Percentiles rank a stretch among this genome's conserved stretches.
These are phyloP conservation scores for Lichtheimia ornata DNA, from an alignment of 371 early-diverging fungal species.

Conservation along the genomic window DNA sequence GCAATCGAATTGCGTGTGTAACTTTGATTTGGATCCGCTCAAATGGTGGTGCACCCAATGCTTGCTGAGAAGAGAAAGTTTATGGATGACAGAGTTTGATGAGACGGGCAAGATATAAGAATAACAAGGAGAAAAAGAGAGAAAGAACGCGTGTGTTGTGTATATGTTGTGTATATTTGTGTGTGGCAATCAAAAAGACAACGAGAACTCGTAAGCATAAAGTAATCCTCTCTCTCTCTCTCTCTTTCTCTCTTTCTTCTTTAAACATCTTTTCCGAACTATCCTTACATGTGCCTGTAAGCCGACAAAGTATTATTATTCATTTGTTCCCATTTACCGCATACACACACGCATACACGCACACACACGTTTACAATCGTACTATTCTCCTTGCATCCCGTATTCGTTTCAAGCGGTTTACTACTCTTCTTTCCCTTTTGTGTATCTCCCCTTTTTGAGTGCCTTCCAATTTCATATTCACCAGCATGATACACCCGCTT, in stretches of 20 bases:
- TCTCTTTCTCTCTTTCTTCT: conserved; percentile 5
- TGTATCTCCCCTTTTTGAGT: conserved; percentile 7
- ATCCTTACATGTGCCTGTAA: background rate
- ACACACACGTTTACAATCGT: no score
- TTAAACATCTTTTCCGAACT: background rate
- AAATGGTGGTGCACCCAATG: no score
- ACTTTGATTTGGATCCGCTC: background rate
- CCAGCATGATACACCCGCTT: conserved; percentile 16
- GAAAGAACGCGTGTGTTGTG: no score
- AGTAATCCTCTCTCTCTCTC: background rate
- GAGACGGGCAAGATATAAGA: background rate
- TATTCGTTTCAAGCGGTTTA: conserved; percentile 11
- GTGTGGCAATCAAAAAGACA: background rate
- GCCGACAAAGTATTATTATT: conserved; percentile 1
- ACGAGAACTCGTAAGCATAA: background rate
- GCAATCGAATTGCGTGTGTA: conserved; percentile 1
- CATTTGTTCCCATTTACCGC: background rate
- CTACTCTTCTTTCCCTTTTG: conserved; percentile 2
- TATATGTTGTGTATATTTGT: background rate
- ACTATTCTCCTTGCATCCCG: background rate
- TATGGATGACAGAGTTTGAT: background rate
- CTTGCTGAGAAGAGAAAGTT: no score
- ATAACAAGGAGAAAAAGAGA: background rate
- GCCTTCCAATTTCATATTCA: background rate
- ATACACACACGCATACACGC: no score